phyloP scores from a whole-genome alignment of 176 grass and related monocot genomes.

The Oryza officinalis region DNA sequence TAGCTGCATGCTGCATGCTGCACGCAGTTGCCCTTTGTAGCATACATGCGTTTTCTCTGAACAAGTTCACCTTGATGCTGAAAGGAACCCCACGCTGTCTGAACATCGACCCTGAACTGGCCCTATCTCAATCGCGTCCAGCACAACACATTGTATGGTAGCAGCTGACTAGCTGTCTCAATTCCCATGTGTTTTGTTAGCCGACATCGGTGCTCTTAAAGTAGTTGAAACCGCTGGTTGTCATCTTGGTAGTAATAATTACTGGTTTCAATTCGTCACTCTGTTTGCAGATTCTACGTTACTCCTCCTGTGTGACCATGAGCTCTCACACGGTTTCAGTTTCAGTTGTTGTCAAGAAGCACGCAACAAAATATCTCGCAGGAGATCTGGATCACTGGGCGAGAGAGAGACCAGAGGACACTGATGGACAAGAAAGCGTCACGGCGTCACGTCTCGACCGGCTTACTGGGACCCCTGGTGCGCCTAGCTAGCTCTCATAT shows the following conservation, averaged over 20 bases:
- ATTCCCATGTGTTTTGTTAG: slow-evolving; percentile 16
- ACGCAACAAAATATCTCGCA: no score
- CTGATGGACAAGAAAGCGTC: neutral
- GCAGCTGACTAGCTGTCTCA: neutral
- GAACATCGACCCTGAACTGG: neutral
- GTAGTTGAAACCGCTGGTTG: neutral
- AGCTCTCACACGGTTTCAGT: neutral
- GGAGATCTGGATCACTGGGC: neutral
- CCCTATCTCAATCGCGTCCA: neutral
- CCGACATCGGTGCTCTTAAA: neutral
- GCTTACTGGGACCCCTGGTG: neutral
- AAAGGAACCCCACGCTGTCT: neutral
- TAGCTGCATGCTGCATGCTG: neutral
- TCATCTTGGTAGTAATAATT: no score
- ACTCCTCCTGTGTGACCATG: neutral
- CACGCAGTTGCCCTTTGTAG: neutral
- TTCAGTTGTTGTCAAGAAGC: neutral
- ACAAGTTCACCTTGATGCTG: neutral
- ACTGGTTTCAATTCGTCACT: neutral
- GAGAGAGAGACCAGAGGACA: slow-evolving; percentile 6
- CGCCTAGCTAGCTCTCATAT: neutral
- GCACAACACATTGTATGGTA: neutral
- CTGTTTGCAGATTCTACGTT: slow-evolving; percentile 15
- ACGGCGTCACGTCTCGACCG: neutral
- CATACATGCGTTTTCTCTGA: neutral